Evolutionary conservation across 768 basidiomycete species (phyloP).

Genomic region (Lactarius sanguifluus): DNA sequence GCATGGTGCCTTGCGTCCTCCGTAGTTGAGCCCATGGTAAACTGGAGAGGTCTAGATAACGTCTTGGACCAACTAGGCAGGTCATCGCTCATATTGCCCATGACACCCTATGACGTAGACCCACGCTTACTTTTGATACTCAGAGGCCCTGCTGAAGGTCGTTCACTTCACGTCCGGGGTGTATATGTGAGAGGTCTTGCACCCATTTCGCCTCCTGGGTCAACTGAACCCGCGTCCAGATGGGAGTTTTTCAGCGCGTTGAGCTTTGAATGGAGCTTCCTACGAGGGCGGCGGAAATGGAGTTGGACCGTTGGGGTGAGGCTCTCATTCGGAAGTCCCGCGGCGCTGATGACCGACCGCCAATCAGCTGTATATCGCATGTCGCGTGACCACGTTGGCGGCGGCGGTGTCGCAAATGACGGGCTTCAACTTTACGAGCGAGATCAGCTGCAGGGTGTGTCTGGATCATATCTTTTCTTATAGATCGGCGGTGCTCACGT

Average conservation of each 20-base stretch:
- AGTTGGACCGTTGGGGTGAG: slow-evolving; percentile 12
- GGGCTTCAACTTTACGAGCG: slow-evolving; percentile 19
- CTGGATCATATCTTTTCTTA: neutral
- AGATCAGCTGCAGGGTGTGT: slow-evolving; percentile 22
- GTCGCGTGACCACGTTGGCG: slow-evolving; percentile 21
- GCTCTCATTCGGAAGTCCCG: neutral
- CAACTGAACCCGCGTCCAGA: neutral
- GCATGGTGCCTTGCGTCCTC: neutral
- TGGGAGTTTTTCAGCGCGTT: slow-evolving; percentile 23
- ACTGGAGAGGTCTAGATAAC: neutral
- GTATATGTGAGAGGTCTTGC: slow-evolving; percentile 15
- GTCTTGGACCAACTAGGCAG: slow-evolving; percentile 11
- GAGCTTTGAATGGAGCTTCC: slow-evolving; percentile 22
- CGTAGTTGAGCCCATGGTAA: neutral
- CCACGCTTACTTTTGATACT: neutral
- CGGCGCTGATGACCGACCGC: neutral
- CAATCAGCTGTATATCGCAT: slow-evolving; percentile 16
- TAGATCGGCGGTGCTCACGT: neutral
- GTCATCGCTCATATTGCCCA: neutral
- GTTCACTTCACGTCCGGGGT: slow-evolving; percentile 18
- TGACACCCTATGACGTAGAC: neutral
- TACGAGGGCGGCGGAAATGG: slow-evolving; percentile 11
- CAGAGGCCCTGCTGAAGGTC: slow-evolving; percentile 18
- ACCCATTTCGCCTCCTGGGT: neutral
- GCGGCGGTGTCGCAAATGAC: slow-evolving; percentile 11